These are phyloP conservation scores for Sugiyamaella chiloensis DNA, from an alignment of 805 yeast genomes.

Conservation along the genomic window DNA sequence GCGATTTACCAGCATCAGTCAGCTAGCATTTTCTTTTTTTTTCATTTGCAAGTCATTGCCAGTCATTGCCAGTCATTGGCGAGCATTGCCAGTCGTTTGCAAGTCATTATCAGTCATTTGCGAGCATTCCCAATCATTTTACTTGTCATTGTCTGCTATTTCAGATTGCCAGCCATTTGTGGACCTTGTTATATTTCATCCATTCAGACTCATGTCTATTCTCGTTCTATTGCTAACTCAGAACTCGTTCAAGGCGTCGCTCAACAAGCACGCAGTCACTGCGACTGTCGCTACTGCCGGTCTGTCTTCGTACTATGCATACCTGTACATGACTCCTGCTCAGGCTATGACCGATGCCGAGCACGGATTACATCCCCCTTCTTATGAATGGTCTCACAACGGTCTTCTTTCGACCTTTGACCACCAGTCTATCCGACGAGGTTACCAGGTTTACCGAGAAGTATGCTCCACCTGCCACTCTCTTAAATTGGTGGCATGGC, in stretches of 20 bases:
- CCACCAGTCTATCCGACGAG: constrained; percentile 96
- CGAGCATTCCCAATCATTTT: no score
- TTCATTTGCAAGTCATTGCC: no score
- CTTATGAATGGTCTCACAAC: constrained; percentile 87
- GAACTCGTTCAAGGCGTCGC: constrained; percentile 26
- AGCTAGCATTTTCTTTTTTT: no score
- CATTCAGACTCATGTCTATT: background rate
- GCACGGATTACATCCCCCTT: constrained; percentile 97
- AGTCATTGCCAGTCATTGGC: no score
- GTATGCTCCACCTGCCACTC: constrained; percentile 99
- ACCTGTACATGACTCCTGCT: constrained; percentile 82
- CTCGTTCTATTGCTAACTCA: constrained; percentile 16
- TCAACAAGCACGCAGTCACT: constrained; percentile 40
- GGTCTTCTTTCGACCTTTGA: constrained; percentile 85
- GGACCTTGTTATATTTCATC: background rate
- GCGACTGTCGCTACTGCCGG: constrained; percentile 69
- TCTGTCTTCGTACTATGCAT: constrained; percentile 74
- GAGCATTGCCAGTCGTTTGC: no score
- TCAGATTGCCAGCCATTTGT: background rate
- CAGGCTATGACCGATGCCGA: constrained; percentile 98
- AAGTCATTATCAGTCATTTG: no score
- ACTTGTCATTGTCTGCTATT: background rate
- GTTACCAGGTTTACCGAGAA: constrained; percentile 97
- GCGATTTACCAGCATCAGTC: no score
- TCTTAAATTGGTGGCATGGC: constrained; percentile 95